A percentile compares a stretch with the other conserved stretches of the same genome.
Conservation (phyloP, 331 rosid genomes). For the Acacia concinna region DNA sequence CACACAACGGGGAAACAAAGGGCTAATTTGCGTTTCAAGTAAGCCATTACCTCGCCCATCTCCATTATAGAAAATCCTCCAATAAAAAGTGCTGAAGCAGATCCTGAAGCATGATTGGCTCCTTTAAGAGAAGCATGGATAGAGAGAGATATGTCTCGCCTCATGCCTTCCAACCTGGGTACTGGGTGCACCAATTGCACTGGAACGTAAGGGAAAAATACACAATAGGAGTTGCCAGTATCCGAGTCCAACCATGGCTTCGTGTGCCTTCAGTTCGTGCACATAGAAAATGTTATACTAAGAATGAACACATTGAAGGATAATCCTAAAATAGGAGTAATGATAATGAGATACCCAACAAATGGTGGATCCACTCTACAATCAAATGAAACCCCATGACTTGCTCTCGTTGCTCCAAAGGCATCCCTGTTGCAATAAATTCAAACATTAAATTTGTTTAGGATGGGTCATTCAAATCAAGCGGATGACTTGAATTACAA, state of each 20-base stretch:
- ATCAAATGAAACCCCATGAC: constrained; percentile 50
- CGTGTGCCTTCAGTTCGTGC: constrained; percentile 59
- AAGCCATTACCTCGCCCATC: constrained; percentile 60
- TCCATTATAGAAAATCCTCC: constrained; percentile 87
- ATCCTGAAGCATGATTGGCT: constrained; percentile 63
- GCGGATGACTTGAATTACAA: constrained; percentile 13
- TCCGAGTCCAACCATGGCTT: constrained; percentile 88
- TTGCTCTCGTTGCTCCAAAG: constrained; percentile 45
- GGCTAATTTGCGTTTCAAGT: constrained; percentile 13
- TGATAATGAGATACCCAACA: constrained; percentile 66
- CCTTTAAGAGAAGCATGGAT: constrained; percentile 64
- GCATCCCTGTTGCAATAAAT: constrained; percentile 31
- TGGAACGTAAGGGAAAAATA: constrained; percentile 87
- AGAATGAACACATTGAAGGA: constrained; percentile 14
- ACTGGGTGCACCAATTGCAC: constrained; percentile 74
- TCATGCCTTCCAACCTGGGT: constrained; percentile 69
- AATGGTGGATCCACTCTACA: constrained; percentile 87
- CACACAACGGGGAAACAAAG: not conserved
- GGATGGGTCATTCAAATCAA: constrained; percentile 27
- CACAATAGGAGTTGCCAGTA: constrained; percentile 69
- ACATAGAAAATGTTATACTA: constrained; percentile 25
- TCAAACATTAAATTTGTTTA: constrained; percentile 24
- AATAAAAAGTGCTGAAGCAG: constrained; percentile 78
- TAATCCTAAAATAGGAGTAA: constrained; percentile 14
- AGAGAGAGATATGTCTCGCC: constrained; percentile 67